These are phyloP conservation scores for Niebla homalea DNA, from an alignment of 495 filamentous ascomycete species.

Conservation along the genomic window DNA sequence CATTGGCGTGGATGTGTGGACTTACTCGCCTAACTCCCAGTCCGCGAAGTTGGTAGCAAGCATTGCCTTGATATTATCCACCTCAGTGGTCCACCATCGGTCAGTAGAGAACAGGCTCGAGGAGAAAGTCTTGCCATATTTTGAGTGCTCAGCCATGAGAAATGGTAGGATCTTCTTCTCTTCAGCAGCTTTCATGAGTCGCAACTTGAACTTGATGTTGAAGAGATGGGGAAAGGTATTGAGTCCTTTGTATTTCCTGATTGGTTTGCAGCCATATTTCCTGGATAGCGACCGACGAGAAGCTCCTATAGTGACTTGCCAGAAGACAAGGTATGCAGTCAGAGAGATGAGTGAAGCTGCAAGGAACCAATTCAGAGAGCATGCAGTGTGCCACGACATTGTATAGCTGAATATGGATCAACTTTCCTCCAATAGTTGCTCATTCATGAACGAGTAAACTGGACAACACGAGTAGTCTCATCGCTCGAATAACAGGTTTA, in stretches of 20 bases:
- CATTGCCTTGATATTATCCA: constrained; percentile 77
- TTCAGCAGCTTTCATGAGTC: neutral
- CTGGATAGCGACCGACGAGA: constrained; percentile 10
- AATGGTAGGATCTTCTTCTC: constrained; percentile 1
- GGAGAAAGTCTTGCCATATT: constrained; percentile 17
- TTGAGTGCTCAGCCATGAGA: neutral
- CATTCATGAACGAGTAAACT: no score
- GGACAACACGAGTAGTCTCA: no score
- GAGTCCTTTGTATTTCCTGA: constrained; percentile 2
- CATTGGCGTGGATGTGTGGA: no score
- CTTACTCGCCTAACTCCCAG: constrained; percentile 33
- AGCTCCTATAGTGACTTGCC: constrained; percentile 12
- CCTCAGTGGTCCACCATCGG: constrained; percentile 48
- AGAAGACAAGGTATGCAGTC: constrained; percentile 3
- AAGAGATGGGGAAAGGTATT: constrained; percentile 7
- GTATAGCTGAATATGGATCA: no score
- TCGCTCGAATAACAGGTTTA: no score
- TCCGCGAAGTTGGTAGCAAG: constrained; percentile 71
- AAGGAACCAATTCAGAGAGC: no score
- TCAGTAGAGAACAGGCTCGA: constrained; percentile 19
- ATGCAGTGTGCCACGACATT: no score
- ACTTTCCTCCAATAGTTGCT: no score
- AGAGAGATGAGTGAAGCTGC: no score
- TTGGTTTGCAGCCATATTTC: constrained; percentile 14
- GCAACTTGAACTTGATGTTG: neutral